Base-by-base conservation (phyloP, 768 basidiomycete species). In the Pulveroboletus sp. region DNA sequence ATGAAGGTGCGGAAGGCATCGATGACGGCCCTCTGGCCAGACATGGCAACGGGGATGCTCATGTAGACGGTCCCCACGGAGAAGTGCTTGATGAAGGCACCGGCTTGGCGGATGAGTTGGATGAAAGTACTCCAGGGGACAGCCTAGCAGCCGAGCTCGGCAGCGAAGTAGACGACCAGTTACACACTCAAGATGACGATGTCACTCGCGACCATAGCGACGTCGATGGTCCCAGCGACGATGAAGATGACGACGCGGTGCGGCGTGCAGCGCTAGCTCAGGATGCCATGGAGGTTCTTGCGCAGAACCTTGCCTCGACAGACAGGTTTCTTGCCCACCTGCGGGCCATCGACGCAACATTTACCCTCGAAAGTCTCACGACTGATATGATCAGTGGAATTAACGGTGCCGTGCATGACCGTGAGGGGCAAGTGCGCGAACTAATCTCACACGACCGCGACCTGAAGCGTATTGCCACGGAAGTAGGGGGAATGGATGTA, bases 1-100 rank as follows among this genome's bases (percentile, higher is more conserved):
- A 92, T 54, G 88, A 90, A 63, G 89, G 86, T 39, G 86, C 86
- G 27, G 87, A 90, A 69, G 87, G 86, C 35, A 87, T 86, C 49
- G 89, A 79, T 49, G 65, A 62, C 31, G 54, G 53, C 39, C 56
- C 53, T 28, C 56, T 65, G 21, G 69, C 44, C n/a, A 43, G 39
- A 36, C 61, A 61, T 32, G 26, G 71, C 52, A 57, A 62, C 27
- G 64, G 68, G 35, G 52, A 62, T 3, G 54, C 55, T 14, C 39
- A 64, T 17, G 55, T 67, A 7, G 67, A 71, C 18, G 65, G 70
- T 33, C 55, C 59, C 28, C 61, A 69, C 11, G 70, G 68, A 38
- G 51, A 57, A 28, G 61, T 65, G 43, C 57, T 59, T 9, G 49
- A 62, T 1, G 55, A 57, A 3, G 50, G 47, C 10, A 52, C 71